These are phyloP conservation scores for Sideroxylon spinosum DNA, from an alignment of 179 eudicot genomes.

Conservation along the genomic window DNA sequence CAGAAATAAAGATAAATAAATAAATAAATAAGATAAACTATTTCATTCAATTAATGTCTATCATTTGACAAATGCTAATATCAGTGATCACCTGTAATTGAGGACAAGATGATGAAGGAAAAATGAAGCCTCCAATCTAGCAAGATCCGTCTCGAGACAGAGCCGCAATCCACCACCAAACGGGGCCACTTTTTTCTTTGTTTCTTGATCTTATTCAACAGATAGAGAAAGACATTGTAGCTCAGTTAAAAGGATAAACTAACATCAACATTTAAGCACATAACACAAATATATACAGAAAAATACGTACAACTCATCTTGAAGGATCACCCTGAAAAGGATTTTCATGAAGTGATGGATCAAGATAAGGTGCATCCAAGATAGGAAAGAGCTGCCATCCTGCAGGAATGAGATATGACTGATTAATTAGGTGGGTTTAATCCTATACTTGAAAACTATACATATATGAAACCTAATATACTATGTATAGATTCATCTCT, in stretches of 20 bases:
- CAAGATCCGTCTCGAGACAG: conserved; percentile 52
- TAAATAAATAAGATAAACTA: background rate
- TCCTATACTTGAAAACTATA: no score
- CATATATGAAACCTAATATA: no score
- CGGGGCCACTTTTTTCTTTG: conserved; percentile 36
- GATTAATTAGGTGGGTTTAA: no score
- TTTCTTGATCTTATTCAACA: conserved; percentile 27
- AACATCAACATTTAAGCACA: no score
- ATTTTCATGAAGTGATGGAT: conserved; percentile 42
- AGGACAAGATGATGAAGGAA: conserved; percentile 56
- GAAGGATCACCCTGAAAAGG: conserved; percentile 44
- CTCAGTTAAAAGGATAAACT: no score
- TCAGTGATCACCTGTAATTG: conserved; percentile 34
- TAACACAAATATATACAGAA: background rate
- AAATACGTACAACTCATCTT: conserved; percentile 47
- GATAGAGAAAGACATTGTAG: no score
- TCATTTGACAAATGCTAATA: no score
- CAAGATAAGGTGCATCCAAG: conserved; percentile 42
- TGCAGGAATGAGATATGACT: conserved; percentile 32
- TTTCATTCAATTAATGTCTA: background rate
- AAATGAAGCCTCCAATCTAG: conserved; percentile 39
- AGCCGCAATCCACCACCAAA: conserved; percentile 56
- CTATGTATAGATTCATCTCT: no score
- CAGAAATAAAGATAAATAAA: background rate
- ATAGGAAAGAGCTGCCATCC: conserved; percentile 61